Evolutionary conservation across 169 alveolate species (phyloP), one percentile per base, ranked within the genome.

Genomic region (Miamiensis avidus): DNA sequence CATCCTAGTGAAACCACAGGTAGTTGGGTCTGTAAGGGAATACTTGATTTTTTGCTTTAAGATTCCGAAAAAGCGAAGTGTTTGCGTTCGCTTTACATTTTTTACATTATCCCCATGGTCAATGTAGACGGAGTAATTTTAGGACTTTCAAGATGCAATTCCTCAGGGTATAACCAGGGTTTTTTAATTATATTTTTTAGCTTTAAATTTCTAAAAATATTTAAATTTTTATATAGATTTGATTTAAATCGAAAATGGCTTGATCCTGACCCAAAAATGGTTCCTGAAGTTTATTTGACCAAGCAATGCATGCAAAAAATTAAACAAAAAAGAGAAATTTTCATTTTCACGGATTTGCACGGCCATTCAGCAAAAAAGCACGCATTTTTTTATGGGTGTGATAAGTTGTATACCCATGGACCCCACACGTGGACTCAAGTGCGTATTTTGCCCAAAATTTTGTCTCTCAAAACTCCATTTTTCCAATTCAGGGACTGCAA

Each of bases 161-260:
- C 85, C 28, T 82, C 90, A 33, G 69, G 69, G 69, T 49, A 49
- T 49, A 49, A 49, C 4, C 20, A 49, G 20, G 69, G 20, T 11
- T 49, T n/a, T n/a, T 11, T 11, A 49, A 11, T 49, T 49, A 49
- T 11, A 11, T 49, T 49, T 49, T 49, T 49, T 49, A 49, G 4
- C 4, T 49, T 11, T 49, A 11, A 49, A 11, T 49, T 49, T 49
- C 69, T 49, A 11, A 49, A 49, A n/a, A n/a, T n/a, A n/a, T n/a
- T n/a, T n/a, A n/a, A n/a, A n/a, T n/a, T n/a, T n/a, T n/a, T n/a
- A n/a, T n/a, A n/a, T 49, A 95, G 97, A 29, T 89, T 86, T 29
- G 97, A 94, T 85, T 86, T 94, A 73, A 94, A 91, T 90, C 89
- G 96, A 88, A 85, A 90, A 88, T 94, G 97, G 97, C 91, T 86